These are phyloP conservation scores for Backusella parvicylindrica DNA, from an alignment of 192 early-diverging fungal species.

Conservation along the genomic window DNA sequence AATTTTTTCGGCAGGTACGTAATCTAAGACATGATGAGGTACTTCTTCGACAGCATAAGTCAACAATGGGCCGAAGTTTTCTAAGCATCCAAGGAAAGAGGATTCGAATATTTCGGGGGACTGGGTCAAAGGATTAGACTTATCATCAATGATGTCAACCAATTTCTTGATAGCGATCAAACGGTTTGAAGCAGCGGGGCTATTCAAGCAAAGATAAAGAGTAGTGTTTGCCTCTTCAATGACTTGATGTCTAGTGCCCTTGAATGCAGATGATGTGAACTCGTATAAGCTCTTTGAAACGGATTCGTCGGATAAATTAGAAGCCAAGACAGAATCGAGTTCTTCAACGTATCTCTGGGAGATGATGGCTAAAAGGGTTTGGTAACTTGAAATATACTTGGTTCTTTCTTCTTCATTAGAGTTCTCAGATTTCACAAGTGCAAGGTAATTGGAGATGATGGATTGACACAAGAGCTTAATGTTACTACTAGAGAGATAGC, in stretches of 20 bases:
- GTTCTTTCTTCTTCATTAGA: constrained; percentile 14
- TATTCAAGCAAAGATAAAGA: constrained; percentile 77
- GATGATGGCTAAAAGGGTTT: constrained; percentile 32
- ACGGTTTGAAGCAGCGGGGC: constrained; percentile 65
- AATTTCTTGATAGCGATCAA: constrained; percentile 68
- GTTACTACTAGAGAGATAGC: constrained; percentile 31
- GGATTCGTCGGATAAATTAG: constrained; percentile 27
- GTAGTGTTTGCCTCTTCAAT: constrained; percentile 73
- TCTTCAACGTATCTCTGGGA: constrained; percentile 42
- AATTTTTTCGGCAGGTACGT: constrained; percentile 23
- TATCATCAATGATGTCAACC: constrained; percentile 46
- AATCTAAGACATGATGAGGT: constrained; percentile 31
- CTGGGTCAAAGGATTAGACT: constrained; percentile 24
- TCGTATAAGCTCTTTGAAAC: constrained; percentile 45
- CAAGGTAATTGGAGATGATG: constrained; percentile 37
- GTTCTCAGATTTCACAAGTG: neutral
- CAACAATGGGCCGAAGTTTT: constrained; percentile 27
- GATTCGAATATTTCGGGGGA: constrained; percentile 25
- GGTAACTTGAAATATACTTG: constrained; percentile 21
- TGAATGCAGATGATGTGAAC: constrained; percentile 51
- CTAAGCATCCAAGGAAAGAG: constrained; percentile 35
- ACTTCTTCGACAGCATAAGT: constrained; percentile 34
- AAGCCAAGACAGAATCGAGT: constrained; percentile 39
- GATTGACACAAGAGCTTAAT: constrained; percentile 33
- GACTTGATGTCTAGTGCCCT: constrained; percentile 58